phyloP scores from a whole-genome alignment of 108 stramenopile species.

The Mediolabrus comicus region DNA sequence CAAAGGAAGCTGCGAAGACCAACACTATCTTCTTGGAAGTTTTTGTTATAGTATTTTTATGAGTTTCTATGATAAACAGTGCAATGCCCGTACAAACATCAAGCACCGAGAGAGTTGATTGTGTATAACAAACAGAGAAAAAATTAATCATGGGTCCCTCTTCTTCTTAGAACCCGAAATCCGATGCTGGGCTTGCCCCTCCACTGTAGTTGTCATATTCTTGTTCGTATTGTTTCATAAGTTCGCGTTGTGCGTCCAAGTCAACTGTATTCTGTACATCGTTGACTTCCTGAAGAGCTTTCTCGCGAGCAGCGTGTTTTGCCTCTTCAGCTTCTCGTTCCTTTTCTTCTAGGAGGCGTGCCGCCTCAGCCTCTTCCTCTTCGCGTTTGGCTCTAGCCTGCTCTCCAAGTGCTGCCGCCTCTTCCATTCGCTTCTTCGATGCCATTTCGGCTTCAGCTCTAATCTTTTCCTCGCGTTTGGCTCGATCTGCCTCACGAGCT shows the following conservation, averaged over 20 bases:
- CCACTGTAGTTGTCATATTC: constrained; percentile 72
- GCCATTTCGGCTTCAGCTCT: constrained; percentile 71
- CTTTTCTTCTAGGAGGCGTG: constrained; percentile 62
- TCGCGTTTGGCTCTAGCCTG: constrained; percentile 72
- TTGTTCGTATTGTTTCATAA: constrained; percentile 83
- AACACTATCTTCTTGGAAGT: neutral
- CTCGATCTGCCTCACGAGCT: constrained; percentile 77
- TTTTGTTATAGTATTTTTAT: neutral
- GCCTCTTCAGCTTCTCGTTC: constrained; percentile 72
- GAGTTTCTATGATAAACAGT: constrained; percentile 5
- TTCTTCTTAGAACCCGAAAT: constrained; percentile 79
- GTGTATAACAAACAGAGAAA: constrained; percentile 12
- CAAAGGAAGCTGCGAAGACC: no score
- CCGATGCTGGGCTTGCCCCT: constrained; percentile 85
- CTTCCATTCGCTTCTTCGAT: constrained; percentile 70
- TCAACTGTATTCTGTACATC: constrained; percentile 85
- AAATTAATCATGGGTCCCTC: constrained; percentile 2
- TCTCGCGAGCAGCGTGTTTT: constrained; percentile 70
- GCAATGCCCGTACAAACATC: constrained; percentile 20
- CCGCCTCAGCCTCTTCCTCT: constrained; percentile 72
- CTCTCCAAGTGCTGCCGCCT: constrained; percentile 75
- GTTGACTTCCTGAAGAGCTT: constrained; percentile 60
- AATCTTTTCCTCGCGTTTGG: constrained; percentile 81
- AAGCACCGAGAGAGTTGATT: neutral
- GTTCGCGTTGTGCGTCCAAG: constrained; percentile 79